Percentiles rank a stretch among this genome's conserved stretches.
phyloP scores from a whole-genome alignment of 2,329 filamentous ascomycete genomes.

The Fusarium annulatum region DNA sequence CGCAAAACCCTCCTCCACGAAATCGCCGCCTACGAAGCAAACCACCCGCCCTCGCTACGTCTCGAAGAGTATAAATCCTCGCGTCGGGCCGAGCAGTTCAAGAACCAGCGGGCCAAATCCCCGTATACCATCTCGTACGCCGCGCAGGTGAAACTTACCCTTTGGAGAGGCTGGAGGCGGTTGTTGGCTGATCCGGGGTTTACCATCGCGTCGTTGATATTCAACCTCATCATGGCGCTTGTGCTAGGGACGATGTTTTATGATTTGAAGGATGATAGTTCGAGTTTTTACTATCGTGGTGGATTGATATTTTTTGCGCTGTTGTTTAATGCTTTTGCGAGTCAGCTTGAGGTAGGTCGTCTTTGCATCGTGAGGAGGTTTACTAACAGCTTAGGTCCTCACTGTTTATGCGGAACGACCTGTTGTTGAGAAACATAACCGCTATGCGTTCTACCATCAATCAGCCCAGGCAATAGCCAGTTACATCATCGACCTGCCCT shows the following conservation, averaged over 20 bases:
- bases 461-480: conserved; percentile 45
- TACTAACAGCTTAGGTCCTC: conserved; percentile 23
- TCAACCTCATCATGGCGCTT: conserved; percentile 61
- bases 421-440: conserved; percentile 51
- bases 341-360: conserved; percentile 46
- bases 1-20: conserved; percentile 46
- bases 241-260: conserved; percentile 66
- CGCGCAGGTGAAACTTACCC: conserved; percentile 58
- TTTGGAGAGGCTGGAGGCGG: conserved; percentile 53
- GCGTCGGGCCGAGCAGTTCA: conserved; percentile 40
- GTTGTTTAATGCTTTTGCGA: conserved; percentile 61
- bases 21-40: conserved; percentile 44
- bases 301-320: conserved; percentile 63
- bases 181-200: conserved; percentile 54
- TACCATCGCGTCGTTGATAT: conserved; percentile 53
- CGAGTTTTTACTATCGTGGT: conserved; percentile 59
- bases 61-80: conserved; percentile 39
- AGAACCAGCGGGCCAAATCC: conserved; percentile 56
- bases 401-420: conserved; percentile 48
- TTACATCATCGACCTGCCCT: conserved; percentile 42
- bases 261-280: conserved; percentile 55
- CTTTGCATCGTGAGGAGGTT: accelerated
- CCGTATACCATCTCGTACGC: conserved; percentile 60
- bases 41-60: conserved; percentile 34
- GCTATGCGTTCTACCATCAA: conserved; percentile 52